These are phyloP conservation scores for Auxenochlorella protothecoides DNA, from an alignment of 139 green algal genomes.

Conservation along the genomic window DNA sequence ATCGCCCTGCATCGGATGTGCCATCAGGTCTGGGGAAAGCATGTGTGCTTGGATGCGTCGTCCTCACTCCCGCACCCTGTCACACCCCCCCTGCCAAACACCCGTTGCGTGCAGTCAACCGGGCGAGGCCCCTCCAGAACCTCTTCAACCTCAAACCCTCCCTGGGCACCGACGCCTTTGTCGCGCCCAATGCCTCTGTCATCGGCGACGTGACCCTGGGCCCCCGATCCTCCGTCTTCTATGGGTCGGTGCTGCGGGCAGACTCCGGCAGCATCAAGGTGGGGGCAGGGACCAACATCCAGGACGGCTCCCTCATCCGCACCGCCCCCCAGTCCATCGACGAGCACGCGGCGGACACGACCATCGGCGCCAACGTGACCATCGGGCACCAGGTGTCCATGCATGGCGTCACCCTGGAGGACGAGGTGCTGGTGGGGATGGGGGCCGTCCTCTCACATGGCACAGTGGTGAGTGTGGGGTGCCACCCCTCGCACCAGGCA, in stretches of 20 bases:
- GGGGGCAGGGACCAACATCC: constrained; percentile 82
- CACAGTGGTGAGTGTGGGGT: constrained; percentile 10
- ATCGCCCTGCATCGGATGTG: neutral
- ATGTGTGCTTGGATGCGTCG: neutral
- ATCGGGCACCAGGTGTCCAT: constrained; percentile 71
- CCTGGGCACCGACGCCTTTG: constrained; percentile 55
- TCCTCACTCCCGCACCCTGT: neutral
- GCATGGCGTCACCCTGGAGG: constrained; percentile 78
- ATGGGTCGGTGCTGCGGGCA: constrained; percentile 72
- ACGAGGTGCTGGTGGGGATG: constrained; percentile 88
- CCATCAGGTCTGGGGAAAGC: neutral
- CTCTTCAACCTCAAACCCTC: constrained; percentile 45
- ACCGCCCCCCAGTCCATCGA: constrained; percentile 12
- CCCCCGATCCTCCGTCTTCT: constrained; percentile 78
- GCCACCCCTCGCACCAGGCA: neutral
- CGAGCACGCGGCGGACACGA: constrained; percentile 24
- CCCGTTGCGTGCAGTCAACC: constrained; percentile 48
- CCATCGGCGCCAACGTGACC: constrained; percentile 82
- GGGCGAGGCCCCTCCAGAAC: constrained; percentile 57
- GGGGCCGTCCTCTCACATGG: constrained; percentile 78
- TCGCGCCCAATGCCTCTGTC: constrained; percentile 78
- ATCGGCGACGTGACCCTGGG: constrained; percentile 79
- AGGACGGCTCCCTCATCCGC: constrained; percentile 79
- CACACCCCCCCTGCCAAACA: no score
- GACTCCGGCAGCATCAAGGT: constrained; percentile 76